Conservation (phyloP, 2,329 filamentous ascomycete species). For the Penicillium sp. region DNA sequence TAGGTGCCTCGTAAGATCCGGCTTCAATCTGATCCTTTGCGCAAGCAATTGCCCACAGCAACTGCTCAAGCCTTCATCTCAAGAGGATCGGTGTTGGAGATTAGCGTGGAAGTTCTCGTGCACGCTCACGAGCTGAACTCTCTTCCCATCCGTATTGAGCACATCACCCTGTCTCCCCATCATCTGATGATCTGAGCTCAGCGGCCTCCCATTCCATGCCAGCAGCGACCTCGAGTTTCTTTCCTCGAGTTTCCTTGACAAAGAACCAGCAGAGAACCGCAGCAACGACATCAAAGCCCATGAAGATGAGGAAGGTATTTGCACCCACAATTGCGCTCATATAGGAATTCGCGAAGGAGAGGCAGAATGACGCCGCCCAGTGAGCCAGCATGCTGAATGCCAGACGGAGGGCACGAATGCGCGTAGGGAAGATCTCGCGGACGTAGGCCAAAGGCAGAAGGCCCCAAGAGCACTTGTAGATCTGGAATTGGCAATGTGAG, state of each 20-base stretch:
- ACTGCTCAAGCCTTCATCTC: background rate
- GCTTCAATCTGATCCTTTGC: background rate
- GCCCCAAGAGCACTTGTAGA: conserved; percentile 36
- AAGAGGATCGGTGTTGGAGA: conserved; percentile 12
- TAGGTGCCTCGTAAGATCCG: background rate
- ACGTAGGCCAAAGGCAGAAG: conserved; percentile 29
- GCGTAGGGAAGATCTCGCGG: conserved; percentile 27
- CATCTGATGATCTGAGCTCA: conserved; percentile 16
- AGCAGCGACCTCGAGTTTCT: conserved; percentile 49
- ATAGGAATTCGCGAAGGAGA: conserved; percentile 34
- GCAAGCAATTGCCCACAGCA: background rate
- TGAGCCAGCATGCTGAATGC: conserved; percentile 33
- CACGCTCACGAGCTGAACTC: conserved; percentile 17
- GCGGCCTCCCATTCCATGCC: conserved; percentile 23
- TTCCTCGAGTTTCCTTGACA: conserved; percentile 55
- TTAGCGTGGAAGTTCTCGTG: conserved; percentile 23
- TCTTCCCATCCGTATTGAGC: conserved; percentile 14
- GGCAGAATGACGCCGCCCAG: conserved; percentile 36
- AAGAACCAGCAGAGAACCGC: conserved; percentile 56
- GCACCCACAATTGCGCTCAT: conserved; percentile 49
- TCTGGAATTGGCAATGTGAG: conserved; percentile 7
- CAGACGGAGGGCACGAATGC: conserved; percentile 32
- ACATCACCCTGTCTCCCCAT: conserved; percentile 16
- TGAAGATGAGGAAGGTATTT: conserved; percentile 47
- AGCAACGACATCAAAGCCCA: conserved; percentile 44